phyloP scores from a whole-genome alignment of 2,329 filamentous ascomycete species.

The Trichoderma citrinoviride region DNA sequence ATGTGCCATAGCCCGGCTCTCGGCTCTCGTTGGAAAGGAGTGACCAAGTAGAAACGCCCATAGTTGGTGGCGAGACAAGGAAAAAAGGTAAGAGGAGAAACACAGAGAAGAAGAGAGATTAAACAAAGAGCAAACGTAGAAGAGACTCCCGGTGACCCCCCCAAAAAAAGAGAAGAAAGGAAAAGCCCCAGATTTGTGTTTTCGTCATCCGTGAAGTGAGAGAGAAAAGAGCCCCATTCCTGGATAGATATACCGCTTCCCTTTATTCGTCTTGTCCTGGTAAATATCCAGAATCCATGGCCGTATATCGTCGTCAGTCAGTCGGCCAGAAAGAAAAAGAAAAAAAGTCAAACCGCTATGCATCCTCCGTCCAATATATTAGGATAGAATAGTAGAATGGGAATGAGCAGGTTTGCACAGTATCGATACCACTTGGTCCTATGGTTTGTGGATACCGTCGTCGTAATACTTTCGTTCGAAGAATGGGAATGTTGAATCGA shows the following conservation, averaged over 20 bases:
- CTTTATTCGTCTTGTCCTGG: constrained; percentile 12
- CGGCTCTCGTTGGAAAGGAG: constrained; percentile 19
- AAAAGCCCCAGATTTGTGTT: constrained; percentile 15
- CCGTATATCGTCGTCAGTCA: not conserved
- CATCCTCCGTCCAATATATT: constrained; percentile 10
- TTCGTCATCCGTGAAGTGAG: constrained; percentile 15
- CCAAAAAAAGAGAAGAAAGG: not conserved
- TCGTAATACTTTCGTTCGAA: constrained; percentile 19
- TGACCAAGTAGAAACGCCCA: constrained; percentile 18
- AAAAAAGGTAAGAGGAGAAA: constrained; percentile 9
- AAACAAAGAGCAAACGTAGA: constrained; percentile 18
- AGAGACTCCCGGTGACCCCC: constrained; percentile 15
- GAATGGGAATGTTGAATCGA: not conserved
- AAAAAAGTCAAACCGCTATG: not conserved
- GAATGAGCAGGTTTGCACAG: constrained; percentile 1
- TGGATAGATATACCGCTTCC: constrained; percentile 1
- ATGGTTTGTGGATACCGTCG: not conserved
- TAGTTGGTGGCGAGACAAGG: not conserved
- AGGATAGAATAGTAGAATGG: constrained; percentile 7
- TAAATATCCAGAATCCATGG: constrained; percentile 23
- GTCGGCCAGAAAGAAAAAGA: not conserved
- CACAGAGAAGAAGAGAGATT: not conserved
- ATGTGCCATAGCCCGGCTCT: constrained; percentile 1
- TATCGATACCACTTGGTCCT: constrained; percentile 6
- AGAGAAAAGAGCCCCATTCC: not conserved